Evolutionary conservation across 1,284 basidiomycete species (phyloP).

Genomic region (Leucoagaricus sp.): DNA sequence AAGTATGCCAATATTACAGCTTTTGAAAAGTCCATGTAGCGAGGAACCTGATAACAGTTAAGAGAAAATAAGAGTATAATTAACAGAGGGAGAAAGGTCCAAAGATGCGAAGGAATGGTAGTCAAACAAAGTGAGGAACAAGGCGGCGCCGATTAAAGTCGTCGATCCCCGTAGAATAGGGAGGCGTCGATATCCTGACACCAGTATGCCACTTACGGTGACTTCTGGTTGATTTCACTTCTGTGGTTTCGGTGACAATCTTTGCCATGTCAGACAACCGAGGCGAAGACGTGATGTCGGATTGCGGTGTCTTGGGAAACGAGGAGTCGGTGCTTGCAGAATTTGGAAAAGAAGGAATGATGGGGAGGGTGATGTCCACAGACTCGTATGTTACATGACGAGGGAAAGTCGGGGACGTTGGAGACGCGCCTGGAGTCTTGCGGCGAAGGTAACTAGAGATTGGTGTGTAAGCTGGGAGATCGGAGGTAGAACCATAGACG

Average conservation of each 20-base stretch:
- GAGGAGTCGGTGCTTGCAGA: conserved; percentile 39
- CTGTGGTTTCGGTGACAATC: conserved; percentile 24
- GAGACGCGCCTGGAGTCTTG: conserved; percentile 72
- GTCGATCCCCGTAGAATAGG: conserved; percentile 30
- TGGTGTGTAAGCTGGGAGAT: conserved; percentile 57
- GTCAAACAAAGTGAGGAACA: conserved; percentile 12
- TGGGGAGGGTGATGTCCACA: conserved; percentile 58
- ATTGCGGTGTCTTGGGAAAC: conserved; percentile 40
- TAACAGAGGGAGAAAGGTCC: neutral
- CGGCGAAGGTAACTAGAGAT: conserved; percentile 78
- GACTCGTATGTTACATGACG: conserved; percentile 40
- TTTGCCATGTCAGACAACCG: conserved; percentile 18
- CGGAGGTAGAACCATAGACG: conserved; percentile 44
- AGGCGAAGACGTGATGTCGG: conserved; percentile 28
- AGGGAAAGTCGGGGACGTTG: conserved; percentile 64
- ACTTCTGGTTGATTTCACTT: conserved; percentile 29
- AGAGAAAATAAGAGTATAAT: conserved; percentile 3
- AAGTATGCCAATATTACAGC: conserved; percentile 10
- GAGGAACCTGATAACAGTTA: neutral
- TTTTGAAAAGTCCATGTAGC: conserved; percentile 8
- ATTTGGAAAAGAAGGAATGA: conserved; percentile 46
- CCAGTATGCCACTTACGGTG: conserved; percentile 36
- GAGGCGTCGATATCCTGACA: conserved; percentile 43
- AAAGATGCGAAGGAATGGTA: neutral
- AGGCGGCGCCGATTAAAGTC: conserved; percentile 29